Percentiles rank a stretch among this genome's conserved stretches.
Evolutionary conservation across 1,284 basidiomycete species (phyloP).

Genomic region (Fomitopsis palustris): DNA sequence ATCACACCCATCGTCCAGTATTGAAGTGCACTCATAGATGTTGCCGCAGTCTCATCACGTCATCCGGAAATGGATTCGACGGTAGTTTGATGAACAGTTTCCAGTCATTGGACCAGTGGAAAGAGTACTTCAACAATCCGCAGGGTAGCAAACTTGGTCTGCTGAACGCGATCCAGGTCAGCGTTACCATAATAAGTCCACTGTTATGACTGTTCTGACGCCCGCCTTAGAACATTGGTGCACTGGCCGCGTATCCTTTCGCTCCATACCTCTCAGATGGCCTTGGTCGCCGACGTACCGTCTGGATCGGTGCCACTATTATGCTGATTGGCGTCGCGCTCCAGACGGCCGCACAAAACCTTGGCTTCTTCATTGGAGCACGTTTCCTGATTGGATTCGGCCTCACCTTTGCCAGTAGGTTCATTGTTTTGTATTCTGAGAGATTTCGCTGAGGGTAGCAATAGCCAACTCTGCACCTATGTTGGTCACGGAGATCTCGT

Average conservation of each 20-base stretch:
- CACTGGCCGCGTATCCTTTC: slow-evolving; percentile 63
- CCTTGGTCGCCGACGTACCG: slow-evolving; percentile 57
- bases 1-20: not conserved
- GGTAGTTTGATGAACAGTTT: slow-evolving; percentile 78
- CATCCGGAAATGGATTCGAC: slow-evolving; percentile 75
- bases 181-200: slow-evolving; percentile 6
- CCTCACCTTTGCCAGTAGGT: slow-evolving; percentile 61
- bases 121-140: slow-evolving; percentile 52
- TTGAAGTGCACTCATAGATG: not conserved
- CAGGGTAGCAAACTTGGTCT: slow-evolving; percentile 60
- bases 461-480: slow-evolving; percentile 65
- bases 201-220: not conserved
- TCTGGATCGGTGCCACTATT: slow-evolving; percentile 59
- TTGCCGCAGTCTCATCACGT: slow-evolving; percentile 58
- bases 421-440: not conserved
- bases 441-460: slow-evolving; percentile 3
- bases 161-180: slow-evolving; percentile 73
- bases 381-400: slow-evolving; percentile 82
- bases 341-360: slow-evolving; percentile 67
- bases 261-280: slow-evolving; percentile 72
- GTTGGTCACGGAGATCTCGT: slow-evolving; percentile 75
- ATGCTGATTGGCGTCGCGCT: slow-evolving; percentile 64
- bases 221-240: slow-evolving; percentile 54
- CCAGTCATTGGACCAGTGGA: slow-evolving; percentile 63
- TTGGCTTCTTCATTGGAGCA: slow-evolving; percentile 80